phyloP scores from a whole-genome alignment of 2,329 filamentous ascomycete genomes.

The Neodidymelliopsis sp. region DNA sequence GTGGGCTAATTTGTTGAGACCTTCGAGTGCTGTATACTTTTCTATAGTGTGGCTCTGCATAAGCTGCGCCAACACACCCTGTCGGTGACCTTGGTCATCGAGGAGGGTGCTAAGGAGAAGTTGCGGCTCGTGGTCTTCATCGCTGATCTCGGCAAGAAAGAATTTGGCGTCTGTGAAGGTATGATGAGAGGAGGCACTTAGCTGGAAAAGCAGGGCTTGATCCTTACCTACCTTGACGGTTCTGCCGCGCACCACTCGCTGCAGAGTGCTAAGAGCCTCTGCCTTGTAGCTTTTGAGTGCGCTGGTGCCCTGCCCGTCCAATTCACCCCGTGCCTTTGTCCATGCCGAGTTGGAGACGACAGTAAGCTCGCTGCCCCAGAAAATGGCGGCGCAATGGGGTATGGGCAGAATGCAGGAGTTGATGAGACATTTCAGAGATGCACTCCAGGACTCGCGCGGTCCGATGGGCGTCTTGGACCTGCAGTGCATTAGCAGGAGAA shows the following conservation, averaged over 20 bases:
- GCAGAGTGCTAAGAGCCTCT: slow-evolving; percentile 46
- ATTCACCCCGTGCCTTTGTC: slow-evolving; percentile 44
- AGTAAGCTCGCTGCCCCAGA: slow-evolving; percentile 51
- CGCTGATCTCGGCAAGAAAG: slow-evolving; percentile 30
- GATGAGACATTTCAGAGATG: slow-evolving; percentile 39
- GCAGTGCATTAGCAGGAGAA: slow-evolving; percentile 2
- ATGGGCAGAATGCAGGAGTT: slow-evolving; percentile 50
- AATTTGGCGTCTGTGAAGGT: slow-evolving; percentile 30
- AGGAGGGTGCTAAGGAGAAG: slow-evolving; percentile 44
- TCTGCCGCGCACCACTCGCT: slow-evolving; percentile 43
- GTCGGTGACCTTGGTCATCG: slow-evolving; percentile 39
- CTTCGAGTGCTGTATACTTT: slow-evolving; percentile 36
- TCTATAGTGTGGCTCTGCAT: slow-evolving; percentile 30
- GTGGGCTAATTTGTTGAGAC: slow-evolving; percentile 29
- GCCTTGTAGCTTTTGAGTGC: slow-evolving; percentile 43
- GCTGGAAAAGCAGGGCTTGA: slow-evolving; percentile 6
- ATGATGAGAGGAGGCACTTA: slow-evolving; percentile 2
- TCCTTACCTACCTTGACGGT: slow-evolving; percentile 51
- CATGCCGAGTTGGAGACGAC: slow-evolving; percentile 54
- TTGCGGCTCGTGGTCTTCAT: slow-evolving; percentile 26
- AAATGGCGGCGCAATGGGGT: slow-evolving; percentile 52
- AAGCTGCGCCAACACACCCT: slow-evolving; percentile 44
- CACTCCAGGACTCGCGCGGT: slow-evolving; percentile 46
- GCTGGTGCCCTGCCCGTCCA: slow-evolving; percentile 46
- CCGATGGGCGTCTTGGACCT: slow-evolving; percentile 46